Evolutionary conservation across 768 basidiomycete species (phyloP).

Genomic region (Suillus cothurnatus): DNA sequence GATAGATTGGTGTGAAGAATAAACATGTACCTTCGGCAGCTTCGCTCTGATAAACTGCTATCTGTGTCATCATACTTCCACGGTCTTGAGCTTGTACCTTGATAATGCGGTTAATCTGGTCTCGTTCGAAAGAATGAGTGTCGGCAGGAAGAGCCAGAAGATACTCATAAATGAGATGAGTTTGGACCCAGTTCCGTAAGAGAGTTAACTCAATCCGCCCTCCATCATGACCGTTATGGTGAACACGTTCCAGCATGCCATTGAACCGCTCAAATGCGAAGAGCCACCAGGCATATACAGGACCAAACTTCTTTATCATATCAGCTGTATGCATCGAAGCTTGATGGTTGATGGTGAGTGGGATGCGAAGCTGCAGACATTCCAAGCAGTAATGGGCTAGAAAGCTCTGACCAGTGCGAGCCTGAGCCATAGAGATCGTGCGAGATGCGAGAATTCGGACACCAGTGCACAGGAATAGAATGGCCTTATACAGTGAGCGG

Average conservation of each 20-base stretch:
- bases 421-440: not conserved
- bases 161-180: conserved; percentile 28
- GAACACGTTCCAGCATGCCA: conserved; percentile 34
- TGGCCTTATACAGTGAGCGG: not conserved
- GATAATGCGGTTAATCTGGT: conserved; percentile 17
- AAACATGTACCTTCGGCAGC: not conserved
- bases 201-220: conserved; percentile 34
- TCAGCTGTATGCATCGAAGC: conserved; percentile 27
- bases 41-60: not conserved
- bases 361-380: not conserved
- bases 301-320: conserved; percentile 30
- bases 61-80: not conserved
- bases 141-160: too few relatives aligned
- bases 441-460: not conserved
- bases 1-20: not conserved
- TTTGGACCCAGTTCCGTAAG: conserved; percentile 29
- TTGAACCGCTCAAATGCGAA: conserved; percentile 40
- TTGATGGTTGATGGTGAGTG: conserved; percentile 31
- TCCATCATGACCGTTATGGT: conserved; percentile 33
- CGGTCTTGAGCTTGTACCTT: conserved; percentile 14
- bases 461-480: not conserved
- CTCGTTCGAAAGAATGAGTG: conserved; percentile 10
- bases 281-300: conserved; percentile 38
- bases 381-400: not conserved
- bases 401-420: not conserved